Base-by-base conservation (phyloP, 306 rosid genomes). In the Corylus heterophylla region DNA sequence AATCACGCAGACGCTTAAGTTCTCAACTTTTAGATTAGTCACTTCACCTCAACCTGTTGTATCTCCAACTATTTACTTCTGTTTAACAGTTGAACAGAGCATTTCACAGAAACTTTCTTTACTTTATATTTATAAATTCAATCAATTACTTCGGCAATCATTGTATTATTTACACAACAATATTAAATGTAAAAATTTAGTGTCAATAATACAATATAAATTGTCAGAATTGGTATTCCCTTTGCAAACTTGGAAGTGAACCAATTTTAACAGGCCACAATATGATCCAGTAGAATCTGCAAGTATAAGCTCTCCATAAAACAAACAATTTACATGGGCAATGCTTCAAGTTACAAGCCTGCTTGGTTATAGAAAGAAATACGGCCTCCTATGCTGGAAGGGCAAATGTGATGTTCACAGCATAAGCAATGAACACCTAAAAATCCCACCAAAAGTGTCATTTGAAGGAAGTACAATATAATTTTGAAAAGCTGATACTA, bases 1-100 rank as follows among this genome's bases (percentile, higher is more conserved):
- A 83, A 42, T 69, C 74, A 54, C 81, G 44, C 12, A 63, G 75
- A 61, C 37, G 66, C 44, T 83, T 87, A 68, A 73, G 72, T 44
- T 83, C 87, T 73, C 49, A 59, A 59, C 25, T 59, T 59, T 59
- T 11, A 25, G 17, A 20, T 59, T 59, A 22, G 17, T 68, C 51
- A 14, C 69, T 31, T 29, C 39, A 31, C 20, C 22, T 63, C 45
- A 29, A 31, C n/a, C 2, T 7, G 1, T 29, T 63, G 12, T 18
- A 63, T 63, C 8, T 63, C 8, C 8, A 35, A 8, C 12, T 63
- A 31, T 63, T 63, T 63, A 31, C 44, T 31, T 29, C 67, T 13
- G 10, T 13, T 29, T 29, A 42, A 42, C 51, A 68, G 49, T n/a
- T 44, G 48, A 67, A 67, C 44, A 58, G 64, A 58, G 64, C 64